phyloP scores from a whole-genome alignment of 225 moss, liverwort and hornwort species.

The Thuidium tamariscinum region DNA sequence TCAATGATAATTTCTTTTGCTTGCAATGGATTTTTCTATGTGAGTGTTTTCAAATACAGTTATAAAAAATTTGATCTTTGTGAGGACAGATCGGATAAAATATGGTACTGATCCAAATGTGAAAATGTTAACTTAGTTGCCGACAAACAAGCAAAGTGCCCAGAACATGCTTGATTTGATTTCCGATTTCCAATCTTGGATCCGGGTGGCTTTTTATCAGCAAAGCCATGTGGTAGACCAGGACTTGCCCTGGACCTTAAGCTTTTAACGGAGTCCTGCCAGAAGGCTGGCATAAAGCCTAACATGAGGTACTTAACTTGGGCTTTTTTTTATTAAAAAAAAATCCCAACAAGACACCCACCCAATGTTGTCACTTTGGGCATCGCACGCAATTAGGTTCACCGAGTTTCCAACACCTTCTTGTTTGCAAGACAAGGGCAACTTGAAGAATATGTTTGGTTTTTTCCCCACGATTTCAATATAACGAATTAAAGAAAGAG shows the following conservation, averaged over 20 bases:
- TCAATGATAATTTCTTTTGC: too few species aligned
- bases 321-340: background rate
- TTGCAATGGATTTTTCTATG: too few species aligned
- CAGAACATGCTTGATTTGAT: background rate
- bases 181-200: background rate
- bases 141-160: background rate
- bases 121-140: background rate
- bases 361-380: background rate
- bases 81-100: too few species aligned
- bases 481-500: background rate
- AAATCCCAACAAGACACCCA: background rate
- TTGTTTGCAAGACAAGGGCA: background rate
- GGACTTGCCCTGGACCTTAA: background rate
- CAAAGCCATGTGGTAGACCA: background rate
- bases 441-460: background rate
- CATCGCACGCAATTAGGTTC: background rate
- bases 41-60: too few species aligned
- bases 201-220: background rate
- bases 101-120: too few species aligned
- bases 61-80: too few species aligned
- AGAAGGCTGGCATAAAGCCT: background rate
- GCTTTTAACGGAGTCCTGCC: background rate
- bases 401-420: fast-evolving
- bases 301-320: background rate
- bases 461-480: background rate